Evolutionary conservation across 75 land plant genomes (phyloP).

Genomic region (Adiantum capillusveneris): DNA sequence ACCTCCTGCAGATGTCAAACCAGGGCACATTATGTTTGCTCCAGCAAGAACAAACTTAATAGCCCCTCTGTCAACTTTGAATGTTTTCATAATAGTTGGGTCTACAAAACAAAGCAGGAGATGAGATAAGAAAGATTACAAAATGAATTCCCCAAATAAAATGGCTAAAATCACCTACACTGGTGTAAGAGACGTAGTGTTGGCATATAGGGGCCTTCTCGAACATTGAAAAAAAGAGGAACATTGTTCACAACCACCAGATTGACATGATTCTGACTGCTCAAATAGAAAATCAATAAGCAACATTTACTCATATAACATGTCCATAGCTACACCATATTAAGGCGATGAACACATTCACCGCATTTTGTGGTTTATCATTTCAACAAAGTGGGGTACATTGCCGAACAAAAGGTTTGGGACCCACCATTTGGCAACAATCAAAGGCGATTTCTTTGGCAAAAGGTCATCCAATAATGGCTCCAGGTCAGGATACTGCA

Average conservation of each 20-base stretch:
- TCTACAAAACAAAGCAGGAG: conserved; percentile 41
- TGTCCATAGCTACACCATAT: no score
- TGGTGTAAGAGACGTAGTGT: conserved; percentile 91
- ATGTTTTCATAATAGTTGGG: conserved; percentile 87
- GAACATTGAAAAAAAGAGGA: conserved; percentile 90
- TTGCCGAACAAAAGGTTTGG: neutral
- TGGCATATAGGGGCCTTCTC: conserved; percentile 99
- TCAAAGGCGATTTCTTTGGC: conserved; percentile 90
- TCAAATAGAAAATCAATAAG: conserved; percentile 4
- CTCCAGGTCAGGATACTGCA: conserved; percentile 92
- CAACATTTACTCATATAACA: no score
- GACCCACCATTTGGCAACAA: conserved; percentile 84
- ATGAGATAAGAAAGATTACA: neutral
- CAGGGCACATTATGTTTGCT: conserved; percentile 99
- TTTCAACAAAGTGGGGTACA: no score
- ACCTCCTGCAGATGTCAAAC: conserved; percentile 97
- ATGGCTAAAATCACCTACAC: conserved; percentile 60
- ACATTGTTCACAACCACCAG: conserved; percentile 93
- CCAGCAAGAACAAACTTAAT: conserved; percentile 96
- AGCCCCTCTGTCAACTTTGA: conserved; percentile 94
- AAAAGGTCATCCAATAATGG: conserved; percentile 85
- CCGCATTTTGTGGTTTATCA: no score
- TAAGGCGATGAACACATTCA: no score
- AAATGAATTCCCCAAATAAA: neutral
- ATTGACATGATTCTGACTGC: conserved; percentile 93